phyloP scores from a whole-genome alignment of 768 basidiomycete genomes.

The Panellus pusillus region DNA sequence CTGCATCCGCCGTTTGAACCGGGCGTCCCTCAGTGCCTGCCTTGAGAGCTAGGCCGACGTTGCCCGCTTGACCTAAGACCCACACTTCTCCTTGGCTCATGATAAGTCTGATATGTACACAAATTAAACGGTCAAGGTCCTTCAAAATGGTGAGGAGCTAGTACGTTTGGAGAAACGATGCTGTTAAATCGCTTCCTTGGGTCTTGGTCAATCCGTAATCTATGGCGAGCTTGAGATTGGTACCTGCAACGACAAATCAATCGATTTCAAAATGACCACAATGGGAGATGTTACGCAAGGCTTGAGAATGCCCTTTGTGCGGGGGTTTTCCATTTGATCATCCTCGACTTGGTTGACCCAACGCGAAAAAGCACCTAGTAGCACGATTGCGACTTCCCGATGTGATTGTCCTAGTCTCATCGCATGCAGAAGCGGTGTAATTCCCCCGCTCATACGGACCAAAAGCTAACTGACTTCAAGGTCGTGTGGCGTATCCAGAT shows the following conservation, averaged over 20 bases:
- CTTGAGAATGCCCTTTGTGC: slow-evolving; percentile 72
- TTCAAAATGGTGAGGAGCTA: neutral
- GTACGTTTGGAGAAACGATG: slow-evolving; percentile 86
- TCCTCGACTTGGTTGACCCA: slow-evolving; percentile 90
- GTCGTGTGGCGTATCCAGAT: neutral
- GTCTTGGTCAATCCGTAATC: slow-evolving; percentile 81
- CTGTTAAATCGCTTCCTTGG: slow-evolving; percentile 75
- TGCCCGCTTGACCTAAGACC: slow-evolving; percentile 71
- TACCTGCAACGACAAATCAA: slow-evolving; percentile 40
- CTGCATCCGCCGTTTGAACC: slow-evolving; percentile 68
- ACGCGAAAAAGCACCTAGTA: slow-evolving; percentile 88
- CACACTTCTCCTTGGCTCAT: slow-evolving; percentile 96
- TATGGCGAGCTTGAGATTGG: slow-evolving; percentile 90
- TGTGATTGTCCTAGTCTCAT: slow-evolving; percentile 78
- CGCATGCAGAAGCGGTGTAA: slow-evolving; percentile 88
- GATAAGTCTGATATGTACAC: slow-evolving; percentile 44
- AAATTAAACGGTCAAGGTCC: neutral
- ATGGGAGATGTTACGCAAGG: slow-evolving; percentile 56
- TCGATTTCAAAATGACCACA: neutral
- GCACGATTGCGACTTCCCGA: slow-evolving; percentile 80
- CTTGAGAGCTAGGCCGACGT: slow-evolving; percentile 68
- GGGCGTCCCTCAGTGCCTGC: slow-evolving; percentile 70
- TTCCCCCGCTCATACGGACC: slow-evolving; percentile 80
- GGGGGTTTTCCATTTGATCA: slow-evolving; percentile 65
- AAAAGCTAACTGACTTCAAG: slow-evolving; percentile 51